phyloP scores from a whole-genome alignment of 805 yeast genomes.

The Metschnikowia proteae region DNA sequence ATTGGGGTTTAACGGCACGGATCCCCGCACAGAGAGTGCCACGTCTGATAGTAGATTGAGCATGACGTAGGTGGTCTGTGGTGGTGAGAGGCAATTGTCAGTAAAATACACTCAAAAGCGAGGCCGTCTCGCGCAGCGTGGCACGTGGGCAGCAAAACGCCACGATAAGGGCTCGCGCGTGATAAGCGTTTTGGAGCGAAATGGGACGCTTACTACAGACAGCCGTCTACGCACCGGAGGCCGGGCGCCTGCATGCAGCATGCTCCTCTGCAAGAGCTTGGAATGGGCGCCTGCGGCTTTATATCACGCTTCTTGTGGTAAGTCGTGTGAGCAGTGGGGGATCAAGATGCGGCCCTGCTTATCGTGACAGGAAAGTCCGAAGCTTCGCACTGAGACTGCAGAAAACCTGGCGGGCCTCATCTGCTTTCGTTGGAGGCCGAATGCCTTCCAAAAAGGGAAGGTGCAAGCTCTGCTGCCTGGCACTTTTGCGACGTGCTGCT shows the following conservation, averaged over 20 bases:
- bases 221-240: too few relatives aligned
- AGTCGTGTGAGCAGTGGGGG: background rate
- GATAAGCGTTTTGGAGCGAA: background rate
- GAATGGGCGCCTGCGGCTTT: background rate
- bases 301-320: background rate
- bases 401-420: too few relatives aligned
- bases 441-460: too few relatives aligned
- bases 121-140: slow-evolving; percentile 1
- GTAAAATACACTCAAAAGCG: background rate
- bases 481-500: too few relatives aligned
- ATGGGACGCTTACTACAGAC: too few relatives aligned
- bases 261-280: background rate
- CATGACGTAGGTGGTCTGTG: slow-evolving; percentile 1
- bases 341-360: background rate
- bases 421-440: too few relatives aligned
- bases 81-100: background rate
- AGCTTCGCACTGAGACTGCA: background rate
- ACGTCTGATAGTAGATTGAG: slow-evolving; percentile 7
- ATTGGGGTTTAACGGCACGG: slow-evolving; percentile 16
- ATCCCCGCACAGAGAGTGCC: background rate
- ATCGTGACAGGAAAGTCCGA: background rate
- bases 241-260: too few relatives aligned
- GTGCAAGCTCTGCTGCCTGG: too few relatives aligned
- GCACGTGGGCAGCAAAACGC: slow-evolving; percentile 3
- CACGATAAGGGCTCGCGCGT: slow-evolving; percentile 1